phyloP scores from a whole-genome alignment of 257 asterid species.

The Thymus mandschuricus region DNA sequence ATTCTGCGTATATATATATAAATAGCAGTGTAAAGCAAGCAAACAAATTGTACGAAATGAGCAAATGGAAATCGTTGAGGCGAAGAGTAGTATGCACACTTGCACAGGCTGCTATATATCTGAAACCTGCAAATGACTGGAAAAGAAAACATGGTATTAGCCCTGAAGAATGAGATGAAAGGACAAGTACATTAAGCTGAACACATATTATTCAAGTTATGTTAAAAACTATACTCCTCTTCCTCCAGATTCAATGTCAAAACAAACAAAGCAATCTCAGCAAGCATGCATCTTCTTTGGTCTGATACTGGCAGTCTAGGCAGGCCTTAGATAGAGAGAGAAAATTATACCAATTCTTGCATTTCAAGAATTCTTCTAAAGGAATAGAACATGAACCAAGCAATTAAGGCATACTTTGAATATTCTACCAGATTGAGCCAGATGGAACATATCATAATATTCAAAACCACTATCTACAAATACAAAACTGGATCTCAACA shows the following conservation, averaged over 20 bases:
- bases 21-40: neutral
- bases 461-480: neutral
- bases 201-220: too few relatives aligned
- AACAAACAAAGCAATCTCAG: neutral
- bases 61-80: too few relatives aligned
- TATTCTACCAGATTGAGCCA: neutral
- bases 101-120: too few relatives aligned
- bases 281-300: neutral
- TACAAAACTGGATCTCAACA: neutral
- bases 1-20: too few relatives aligned
- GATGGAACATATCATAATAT: neutral
- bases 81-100: too few relatives aligned
- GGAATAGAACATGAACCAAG: neutral
- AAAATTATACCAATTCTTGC: neutral
- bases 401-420: neutral
- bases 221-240: neutral
- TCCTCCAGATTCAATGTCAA: neutral
- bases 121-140: too few relatives aligned
- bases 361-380: neutral
- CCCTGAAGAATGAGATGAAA: neutral
- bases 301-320: neutral
- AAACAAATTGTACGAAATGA: neutral
- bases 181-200: too few relatives aligned
- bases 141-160: neutral
- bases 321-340: neutral